Base-by-base conservation (phyloP, 1,284 basidiomycete species). In the Cutaneotrichosporon sp. region DNA sequence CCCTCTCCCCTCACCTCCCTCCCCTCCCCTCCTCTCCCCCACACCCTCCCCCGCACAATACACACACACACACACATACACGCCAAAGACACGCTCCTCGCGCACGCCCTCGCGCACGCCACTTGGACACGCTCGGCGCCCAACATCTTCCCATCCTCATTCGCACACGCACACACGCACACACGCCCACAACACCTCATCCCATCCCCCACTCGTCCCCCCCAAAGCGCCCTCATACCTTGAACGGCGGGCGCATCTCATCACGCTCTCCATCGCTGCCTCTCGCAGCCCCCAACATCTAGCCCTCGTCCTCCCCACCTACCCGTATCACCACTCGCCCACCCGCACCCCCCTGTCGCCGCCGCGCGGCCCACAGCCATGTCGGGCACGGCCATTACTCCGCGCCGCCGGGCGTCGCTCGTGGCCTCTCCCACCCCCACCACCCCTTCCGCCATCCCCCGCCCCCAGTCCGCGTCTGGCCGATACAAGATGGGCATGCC, bases 401-500 rank as follows among this genome's bases (percentile, higher is more conserved):
- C 63, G 14, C 60, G 55, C n/a, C 62, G 60, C 53, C 50, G 66
- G 42, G 66, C 66, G 16, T 64, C 63, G 18, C 66, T 67, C 33
- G 63, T 67, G 31, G 59, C 59, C 11, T 67, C 66, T n/a, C 66
- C 66, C 31, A 62, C 74, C 18, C 68, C 70, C 3, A 58, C 59
- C 8, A 63, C 72, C 16, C 71, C 68, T 5, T 65, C 67, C 16
- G 66, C 72, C 51, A 67, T 73, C 27, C 64, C 70, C 9, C 66
- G 71, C 9, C 72, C 74, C 0, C 56, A 63, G 27, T 75, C 74
- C 0, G 70, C 67, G 3, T 60, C 71, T 4, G 67, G 73, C 4
- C 60, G 60, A 20, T 64, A 64, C 42, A 53, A 53, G 51, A 53
- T 53, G 34, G 22, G 22, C 9, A 53, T 53, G 51, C 18, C 34